phyloP scores from a whole-genome alignment of 106 monocot species.

The Amphibolis antarctica region DNA sequence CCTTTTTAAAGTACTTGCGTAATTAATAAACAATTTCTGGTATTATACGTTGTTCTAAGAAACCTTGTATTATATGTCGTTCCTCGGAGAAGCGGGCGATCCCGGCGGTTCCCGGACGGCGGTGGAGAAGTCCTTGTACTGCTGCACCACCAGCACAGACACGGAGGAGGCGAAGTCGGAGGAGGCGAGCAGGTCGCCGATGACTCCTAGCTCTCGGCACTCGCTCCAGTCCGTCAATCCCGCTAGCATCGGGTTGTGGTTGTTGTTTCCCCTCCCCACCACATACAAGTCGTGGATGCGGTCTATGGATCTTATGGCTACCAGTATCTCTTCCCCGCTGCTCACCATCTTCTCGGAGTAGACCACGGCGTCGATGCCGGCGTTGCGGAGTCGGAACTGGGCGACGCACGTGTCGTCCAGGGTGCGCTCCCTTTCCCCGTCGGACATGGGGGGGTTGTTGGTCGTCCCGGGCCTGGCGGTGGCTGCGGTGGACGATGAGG shows the following conservation, averaged over 20 bases:
- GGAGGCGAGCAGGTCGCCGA: constrained; percentile 20
- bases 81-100: too few species aligned
- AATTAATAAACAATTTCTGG: too few species aligned
- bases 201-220: constrained; percentile 17
- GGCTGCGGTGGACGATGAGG: too few species aligned
- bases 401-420: constrained; percentile 21
- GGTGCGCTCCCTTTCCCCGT: constrained; percentile 3
- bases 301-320: not conserved
- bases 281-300: not conserved
- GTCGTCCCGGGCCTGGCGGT: not conserved
- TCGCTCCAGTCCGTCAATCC: constrained; percentile 18
- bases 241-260: constrained; percentile 1
- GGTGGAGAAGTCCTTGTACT: not conserved
- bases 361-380: not conserved
- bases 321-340: constrained; percentile 6
- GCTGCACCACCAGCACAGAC: constrained; percentile 15
- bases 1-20: too few species aligned
- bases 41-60: too few species aligned
- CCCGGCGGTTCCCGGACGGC: too few species aligned
- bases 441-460: not conserved
- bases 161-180: constrained; percentile 4
- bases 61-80: too few species aligned
- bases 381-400: constrained; percentile 3
- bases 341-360: not conserved
- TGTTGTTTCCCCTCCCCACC: not conserved